phyloP scores from a whole-genome alignment of 2,329 filamentous ascomycete genomes.

The Aspergillaceae sp. region DNA sequence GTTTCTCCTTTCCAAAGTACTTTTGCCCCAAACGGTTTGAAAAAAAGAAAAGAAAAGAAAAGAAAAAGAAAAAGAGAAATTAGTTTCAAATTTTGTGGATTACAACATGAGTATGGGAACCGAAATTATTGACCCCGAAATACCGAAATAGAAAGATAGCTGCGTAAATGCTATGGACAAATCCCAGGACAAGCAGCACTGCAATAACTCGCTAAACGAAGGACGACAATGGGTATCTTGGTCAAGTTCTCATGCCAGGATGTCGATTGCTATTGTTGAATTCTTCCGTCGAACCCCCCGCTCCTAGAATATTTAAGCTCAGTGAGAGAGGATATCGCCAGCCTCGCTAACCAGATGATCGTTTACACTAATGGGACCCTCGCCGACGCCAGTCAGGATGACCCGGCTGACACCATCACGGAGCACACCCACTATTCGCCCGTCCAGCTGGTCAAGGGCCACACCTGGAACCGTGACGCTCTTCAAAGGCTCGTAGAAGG shows the following conservation, averaged over 20 bases:
- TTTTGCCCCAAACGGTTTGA: no score
- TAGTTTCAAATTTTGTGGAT: no score
- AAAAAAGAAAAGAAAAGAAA: no score
- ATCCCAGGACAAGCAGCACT: background rate
- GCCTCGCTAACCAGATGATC: conserved; percentile 65
- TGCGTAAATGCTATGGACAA: no score
- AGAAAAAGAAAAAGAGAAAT: no score
- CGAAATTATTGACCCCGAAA: background rate
- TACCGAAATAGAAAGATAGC: background rate
- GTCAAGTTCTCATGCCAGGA: background rate
- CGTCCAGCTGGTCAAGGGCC: conserved; percentile 53
- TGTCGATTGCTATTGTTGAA: no score
- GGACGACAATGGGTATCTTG: background rate
- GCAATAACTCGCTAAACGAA: background rate
- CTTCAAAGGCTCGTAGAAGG: conserved; percentile 48
- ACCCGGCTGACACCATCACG: conserved; percentile 76
- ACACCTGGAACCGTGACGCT: conserved; percentile 41
- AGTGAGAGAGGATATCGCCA: conserved; percentile 40
- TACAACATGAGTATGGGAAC: no score
- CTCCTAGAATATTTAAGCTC: background rate
- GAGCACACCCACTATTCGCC: conserved; percentile 52
- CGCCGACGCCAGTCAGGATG: conserved; percentile 84
- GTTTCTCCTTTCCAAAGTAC: no score
- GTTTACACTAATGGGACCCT: conserved; percentile 74
- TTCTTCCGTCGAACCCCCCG: background rate